Conservation (phyloP, 345 rosid species). For the Ricinus communis region DNA sequence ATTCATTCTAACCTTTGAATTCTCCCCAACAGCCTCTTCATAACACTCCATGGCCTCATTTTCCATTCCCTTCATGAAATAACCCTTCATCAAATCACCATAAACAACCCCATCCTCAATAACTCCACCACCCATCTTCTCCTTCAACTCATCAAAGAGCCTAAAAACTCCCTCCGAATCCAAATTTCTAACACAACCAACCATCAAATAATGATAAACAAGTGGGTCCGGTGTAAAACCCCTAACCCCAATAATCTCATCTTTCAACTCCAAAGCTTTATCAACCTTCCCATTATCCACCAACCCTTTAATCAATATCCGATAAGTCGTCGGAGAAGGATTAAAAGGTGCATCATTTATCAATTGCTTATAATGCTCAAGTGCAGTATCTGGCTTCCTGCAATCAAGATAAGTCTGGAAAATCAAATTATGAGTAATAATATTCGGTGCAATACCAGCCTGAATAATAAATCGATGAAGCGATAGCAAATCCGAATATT, state of each 20-base stretch:
- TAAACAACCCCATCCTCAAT: slow-evolving; percentile 77
- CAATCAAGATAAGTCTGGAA: slow-evolving; percentile 86
- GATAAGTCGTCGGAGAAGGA: slow-evolving; percentile 72
- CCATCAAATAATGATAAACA: slow-evolving; percentile 73
- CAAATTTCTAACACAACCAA: slow-evolving; percentile 48
- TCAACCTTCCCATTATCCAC: slow-evolving; percentile 76
- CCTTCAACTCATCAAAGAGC: slow-evolving; percentile 76
- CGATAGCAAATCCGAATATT: slow-evolving; percentile 66
- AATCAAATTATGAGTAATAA: slow-evolving; percentile 69
- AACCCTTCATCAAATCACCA: slow-evolving; percentile 77
- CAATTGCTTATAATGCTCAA: slow-evolving; percentile 77
- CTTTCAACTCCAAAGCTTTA: slow-evolving; percentile 77
- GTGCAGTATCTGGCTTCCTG: slow-evolving; percentile 69
- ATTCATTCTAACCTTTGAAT: slow-evolving; percentile 63
- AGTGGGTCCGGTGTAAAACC: slow-evolving; percentile 62
- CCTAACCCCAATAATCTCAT: slow-evolving; percentile 57
- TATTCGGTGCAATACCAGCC: slow-evolving; percentile 78
- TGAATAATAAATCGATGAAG: slow-evolving; percentile 76
- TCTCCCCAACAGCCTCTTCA: slow-evolving; percentile 48
- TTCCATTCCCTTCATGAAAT: slow-evolving; percentile 71
- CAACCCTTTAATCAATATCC: slow-evolving; percentile 75
- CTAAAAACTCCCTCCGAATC: slow-evolving; percentile 61
- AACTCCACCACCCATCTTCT: slow-evolving; percentile 67
- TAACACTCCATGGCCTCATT: slow-evolving; percentile 80
- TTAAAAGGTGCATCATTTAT: slow-evolving; percentile 61